Evolutionary conservation across 75 land plant species (phyloP), one percentile per base, ranked within the genome.

Genomic region (Picea glauca): DNA sequence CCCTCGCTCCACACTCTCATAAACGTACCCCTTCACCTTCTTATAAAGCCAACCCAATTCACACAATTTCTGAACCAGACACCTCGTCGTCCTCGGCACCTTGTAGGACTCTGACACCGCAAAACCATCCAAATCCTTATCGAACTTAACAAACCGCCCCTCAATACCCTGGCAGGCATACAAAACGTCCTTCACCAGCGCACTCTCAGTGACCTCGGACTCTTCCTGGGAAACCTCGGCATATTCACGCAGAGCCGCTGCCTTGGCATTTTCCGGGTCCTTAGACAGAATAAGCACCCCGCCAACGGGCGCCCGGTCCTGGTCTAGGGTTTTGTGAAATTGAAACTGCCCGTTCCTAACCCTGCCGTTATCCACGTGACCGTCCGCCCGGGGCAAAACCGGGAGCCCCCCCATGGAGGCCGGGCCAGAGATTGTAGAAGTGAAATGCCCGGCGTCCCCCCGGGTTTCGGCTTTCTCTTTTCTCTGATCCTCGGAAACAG

Each of bases 81-180:
- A 76, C 74, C 93, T 74, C 1, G 90, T 89, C 0, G 90, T 79
- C 74, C 85, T 85, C 0, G 98, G 86, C 17, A 92, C 88, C 82
- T 79, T 87, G 73, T 89, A 50, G 13, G 83, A 78, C n/a, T 90
- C 88, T 21, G 82, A 78, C 40, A 98, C 77, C 13, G 80, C 82
- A 80, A 86, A 98, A 12, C 93, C 94, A 79, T 93, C 96, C 15
- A 81, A 46, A 35, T 76, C 79, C 73, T 59, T 74, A 73, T 92
- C 89, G 72, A 90, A 98, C 75, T 88, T 87, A 4, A 95, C 85
- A 62, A 84, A 89, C 63, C 89, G 87, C 13, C 99, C 99, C 66
- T 98, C 98, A 77, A 98, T 92, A 31, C 99, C 99, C 74, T 95
- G 98, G 82, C 96, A 95, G n/a, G 88, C 91, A 77, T 91, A 95